phyloP scores from a whole-genome alignment of 1,139 yeast species.

The Saccharomyces pastorianus region DNA sequence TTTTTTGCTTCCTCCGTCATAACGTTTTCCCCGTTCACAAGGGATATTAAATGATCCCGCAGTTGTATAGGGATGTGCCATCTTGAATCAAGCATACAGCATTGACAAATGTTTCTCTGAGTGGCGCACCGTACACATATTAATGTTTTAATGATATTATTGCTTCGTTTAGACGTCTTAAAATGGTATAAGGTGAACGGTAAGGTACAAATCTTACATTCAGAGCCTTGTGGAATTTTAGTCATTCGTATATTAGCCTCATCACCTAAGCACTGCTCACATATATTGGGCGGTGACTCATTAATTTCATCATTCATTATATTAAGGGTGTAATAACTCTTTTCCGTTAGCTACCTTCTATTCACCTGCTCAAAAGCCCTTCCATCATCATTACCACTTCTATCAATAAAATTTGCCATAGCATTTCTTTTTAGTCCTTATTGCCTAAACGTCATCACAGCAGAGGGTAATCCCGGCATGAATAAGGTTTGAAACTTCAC shows the following conservation, averaged over 20 bases:
- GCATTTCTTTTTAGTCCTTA: background rate
- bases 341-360: background rate
- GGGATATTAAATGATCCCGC: conserved; percentile 71
- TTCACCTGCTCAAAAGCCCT: background rate
- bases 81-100: conserved; percentile 74
- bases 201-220: conserved; percentile 71
- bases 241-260: conserved; percentile 61
- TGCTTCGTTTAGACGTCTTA: conserved; percentile 39
- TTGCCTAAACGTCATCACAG: background rate
- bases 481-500: too few species aligned
- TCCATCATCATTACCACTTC: background rate
- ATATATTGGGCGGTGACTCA: conserved; percentile 33
- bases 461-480: background rate
- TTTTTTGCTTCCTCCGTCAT: conserved; percentile 41
- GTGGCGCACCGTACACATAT: conserved; percentile 75
- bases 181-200: conserved; percentile 79
- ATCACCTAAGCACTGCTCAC: conserved; percentile 65
- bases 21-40: conserved; percentile 50
- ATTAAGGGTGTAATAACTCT: background rate
- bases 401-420: background rate
- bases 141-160: conserved; percentile 28
- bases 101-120: conserved; percentile 76
- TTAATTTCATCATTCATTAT: background rate
- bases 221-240: conserved; percentile 64
- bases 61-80: conserved; percentile 72